Percentiles rank a stretch among this genome's conserved stretches.
phyloP scores from a whole-genome alignment of 2,329 filamentous ascomycete genomes.

The Xylariaceae sp. region DNA sequence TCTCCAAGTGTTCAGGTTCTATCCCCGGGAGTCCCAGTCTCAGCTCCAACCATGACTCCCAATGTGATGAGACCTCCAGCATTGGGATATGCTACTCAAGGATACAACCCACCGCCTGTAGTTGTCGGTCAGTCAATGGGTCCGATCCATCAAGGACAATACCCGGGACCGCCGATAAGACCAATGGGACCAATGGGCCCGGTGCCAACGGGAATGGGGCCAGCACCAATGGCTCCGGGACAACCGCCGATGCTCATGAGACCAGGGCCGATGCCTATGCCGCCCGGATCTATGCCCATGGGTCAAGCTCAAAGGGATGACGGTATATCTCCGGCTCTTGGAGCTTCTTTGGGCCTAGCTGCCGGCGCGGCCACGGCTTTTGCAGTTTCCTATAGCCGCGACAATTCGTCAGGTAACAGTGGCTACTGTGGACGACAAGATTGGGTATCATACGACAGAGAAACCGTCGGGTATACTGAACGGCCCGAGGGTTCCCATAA shows the following conservation, averaged over 20 bases:
- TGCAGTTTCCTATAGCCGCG: no score
- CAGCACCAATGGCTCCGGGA: constrained; percentile 1
- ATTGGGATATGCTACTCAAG: constrained; percentile 2
- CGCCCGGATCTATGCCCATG: constrained; percentile 1
- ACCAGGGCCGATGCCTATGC: constrained; percentile 7
- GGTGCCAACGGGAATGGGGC: not conserved
- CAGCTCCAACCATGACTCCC: no score
- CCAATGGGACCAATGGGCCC: constrained; percentile 7
- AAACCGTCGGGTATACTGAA: no score
- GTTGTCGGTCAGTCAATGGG: no score
- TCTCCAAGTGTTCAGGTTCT: no score
- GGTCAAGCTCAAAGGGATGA: no score
- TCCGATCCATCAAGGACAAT: not conserved
- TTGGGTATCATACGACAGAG: no score
- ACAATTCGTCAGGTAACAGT: no score
- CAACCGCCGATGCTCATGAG: constrained; percentile 1
- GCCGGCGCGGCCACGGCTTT: not conserved
- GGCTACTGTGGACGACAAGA: no score
- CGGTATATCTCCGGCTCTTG: not conserved
- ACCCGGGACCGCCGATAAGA: not conserved
- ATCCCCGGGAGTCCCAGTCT: no score
- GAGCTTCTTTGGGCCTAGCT: not conserved
- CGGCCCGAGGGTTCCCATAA: no score
- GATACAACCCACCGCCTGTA: not conserved
- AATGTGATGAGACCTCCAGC: not conserved